Base-by-base conservation (phyloP, 257 asterid genomes). In the Nicotiana otophora region DNA sequence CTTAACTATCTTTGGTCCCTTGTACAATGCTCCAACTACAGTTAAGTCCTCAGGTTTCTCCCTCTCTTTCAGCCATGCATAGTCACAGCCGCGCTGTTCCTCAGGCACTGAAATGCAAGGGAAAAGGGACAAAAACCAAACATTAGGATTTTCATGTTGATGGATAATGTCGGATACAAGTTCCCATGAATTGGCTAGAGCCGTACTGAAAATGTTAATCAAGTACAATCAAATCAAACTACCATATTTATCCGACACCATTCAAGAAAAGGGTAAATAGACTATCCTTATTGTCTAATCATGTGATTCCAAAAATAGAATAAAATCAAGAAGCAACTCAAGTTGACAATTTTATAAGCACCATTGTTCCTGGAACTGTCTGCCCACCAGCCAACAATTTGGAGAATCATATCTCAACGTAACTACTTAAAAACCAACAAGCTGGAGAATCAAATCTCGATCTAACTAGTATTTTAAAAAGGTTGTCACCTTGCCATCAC, bases 31-130 rank as follows among this genome's bases (percentile, higher is more conserved):
- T 57, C 95, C 96, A 17, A 91, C 92, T 23, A 95, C 85, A 0
- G 63, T 74, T 5, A 90, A 87, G 14, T 93, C 97, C 64, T 91
- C 90, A 0, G 98, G 99, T 81, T 60, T 89, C 54, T 92, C 99
- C 87, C 92, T 89, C 85, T 93, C 97, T 89, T 86, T 84, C 61
- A 95, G 96, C 99, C 97, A 95, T 60, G 91, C 95, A 70, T 90
- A 89, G 0, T 83, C 85, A 10, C 87, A 2, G 48, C 86, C 94
- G 60, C 81, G 76, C 72, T 87, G 91, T 75, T 88, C 90, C 69
- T 80, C 91, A 0, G 81, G 28, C 69, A 81, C 85, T 6, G 80
- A 0, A 74, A 74, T 48, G 2, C 4, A 5, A 10, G 20, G 63
- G 4, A 17, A 16, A 57, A 57, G 0, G 2, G 42, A 48, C 23